Percentiles rank a stretch among this genome's conserved stretches.
Conservation (phyloP, 331 rosid genomes). For the Spiraea crenata region DNA sequence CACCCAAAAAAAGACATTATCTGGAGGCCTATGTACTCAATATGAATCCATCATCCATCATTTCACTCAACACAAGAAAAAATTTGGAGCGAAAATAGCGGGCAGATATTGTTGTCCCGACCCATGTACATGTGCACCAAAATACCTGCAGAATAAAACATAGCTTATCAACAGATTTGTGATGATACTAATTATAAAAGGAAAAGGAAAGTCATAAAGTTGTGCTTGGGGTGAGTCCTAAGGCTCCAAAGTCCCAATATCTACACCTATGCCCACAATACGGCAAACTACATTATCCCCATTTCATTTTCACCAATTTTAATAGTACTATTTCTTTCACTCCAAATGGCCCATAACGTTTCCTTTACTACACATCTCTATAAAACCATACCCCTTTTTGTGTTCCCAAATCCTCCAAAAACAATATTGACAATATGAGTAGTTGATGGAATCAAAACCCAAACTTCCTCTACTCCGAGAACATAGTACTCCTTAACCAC, state of each 20-base stretch:
- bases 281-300: too few relatives aligned
- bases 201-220: not conserved
- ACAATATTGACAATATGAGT: too few relatives aligned
- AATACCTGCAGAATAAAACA: constrained; percentile 41
- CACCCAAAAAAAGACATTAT: constrained; percentile 33
- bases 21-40: constrained; percentile 31
- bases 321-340: too few relatives aligned
- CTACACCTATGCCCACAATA: not conserved
- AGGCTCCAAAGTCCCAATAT: not conserved
- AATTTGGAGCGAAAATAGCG: constrained; percentile 27
- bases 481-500: not conserved
- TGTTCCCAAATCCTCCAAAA: too few relatives aligned
- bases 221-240: not conserved
- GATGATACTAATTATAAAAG: not conserved
- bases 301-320: too few relatives aligned
- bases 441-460: too few relatives aligned
- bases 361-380: too few relatives aligned
- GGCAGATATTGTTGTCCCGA: constrained; percentile 35
- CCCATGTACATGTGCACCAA: constrained; percentile 42
- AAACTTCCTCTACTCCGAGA: too few relatives aligned
- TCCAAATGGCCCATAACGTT: too few relatives aligned
- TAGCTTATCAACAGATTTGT: not conserved
- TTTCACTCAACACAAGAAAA: constrained; percentile 28
- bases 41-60: constrained; percentile 27
- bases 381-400: too few relatives aligned